Base-by-base conservation (phyloP, 192 early-diverging fungal species). In the Coemansia pectinata region DNA sequence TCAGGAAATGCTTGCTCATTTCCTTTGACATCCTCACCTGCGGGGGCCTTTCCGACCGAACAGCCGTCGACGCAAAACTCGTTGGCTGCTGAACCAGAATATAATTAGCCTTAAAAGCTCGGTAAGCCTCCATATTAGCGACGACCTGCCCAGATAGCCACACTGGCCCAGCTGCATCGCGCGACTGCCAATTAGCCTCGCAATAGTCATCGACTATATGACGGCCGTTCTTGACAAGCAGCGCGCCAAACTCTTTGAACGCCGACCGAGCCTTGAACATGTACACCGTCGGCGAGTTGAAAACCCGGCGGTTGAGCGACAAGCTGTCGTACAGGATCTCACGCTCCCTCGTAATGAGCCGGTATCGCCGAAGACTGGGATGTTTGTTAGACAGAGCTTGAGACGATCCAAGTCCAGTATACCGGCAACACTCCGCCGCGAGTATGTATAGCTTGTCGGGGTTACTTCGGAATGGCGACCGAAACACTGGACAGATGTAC, bases 401-500 rank as follows among this genome's bases (percentile, higher is more conserved):
- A 8, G 55, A 17, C 2, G 14, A 2, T 5, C 9, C 6, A 4
- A n/a, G 15, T 31, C 55, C 55, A 3, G 31, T 34, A 34, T n/a
- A 58, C 15, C 55, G 31, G 14, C 55, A 58, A 29, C 55, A 58
- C 31, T 58, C 55, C 29, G 14, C 33, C 33, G 31, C 29, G 5
- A 5, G 55, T 58, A 58, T 58, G 15, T 58, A 58, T 4, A 58
- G 55, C 14, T 1, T 58, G 15, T 58, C 29, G 15, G 29, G 27
- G 31, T 58, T 58, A 29, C 29, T 14, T 10, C 55, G 55, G 5
- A 31, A 58, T n/a, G 55, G 55, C 31, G 55, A 58, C 29, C 55
- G 55, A 58, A 58, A 58, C 55, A 58, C 55, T 2, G 55, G 29
- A 14, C 55, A 58, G 31, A 58, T 58, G 15, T 58, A 58, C 6